Evolutionary conservation across 495 filamentous ascomycete genomes (phyloP), one percentile per base, ranked within the genome.

Genomic region (Astrothelium subdiscretum): DNA sequence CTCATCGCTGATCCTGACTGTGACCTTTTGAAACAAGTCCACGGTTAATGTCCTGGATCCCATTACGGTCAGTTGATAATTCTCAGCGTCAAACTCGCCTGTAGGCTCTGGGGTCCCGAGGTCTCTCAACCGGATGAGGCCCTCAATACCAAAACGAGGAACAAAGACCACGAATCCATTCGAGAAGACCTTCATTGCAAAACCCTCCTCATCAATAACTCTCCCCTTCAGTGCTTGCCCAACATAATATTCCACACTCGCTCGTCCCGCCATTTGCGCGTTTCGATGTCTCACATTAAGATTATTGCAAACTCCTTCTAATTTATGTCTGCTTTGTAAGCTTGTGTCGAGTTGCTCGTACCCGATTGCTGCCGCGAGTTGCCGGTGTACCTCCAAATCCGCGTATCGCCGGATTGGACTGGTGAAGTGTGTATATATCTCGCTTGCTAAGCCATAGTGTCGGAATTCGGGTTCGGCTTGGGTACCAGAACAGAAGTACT

Each of bases 341-440:
- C 83, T 82, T n/a, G 88, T 79, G 70, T 92, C 83, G 20, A 92
- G 79, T 38, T 83, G 79, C 75, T 96, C 92, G 77, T 96, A 95
- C 38, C 85, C 88, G 70, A 98, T 97, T 10, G 95, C 92, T 2
- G 92, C 91, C 3, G 94, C 91, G 54, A 98, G 86, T 75, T 97
- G 94, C 24, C 94, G 84, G 72, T 98, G 94, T 2, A 90, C 94
- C 38, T 94, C 82, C 0, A 98, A 80, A 77, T 98, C 94, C 13
- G 95, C 92, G 71, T 98, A 98, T 13, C 95, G 89, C 32, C 94
- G 87, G 72, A 98, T 98, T 8, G 94, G 95, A 4, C 88, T 92
- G 2, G 94, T 98, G 78, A 98, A 98, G 74, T 97, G 94, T 1
- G 94, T 98, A 78, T 98, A 98, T 70, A 98, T 98, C 66, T 95